phyloP scores from a whole-genome alignment of 371 early-diverging fungal species.

The Mucor saturninus region DNA sequence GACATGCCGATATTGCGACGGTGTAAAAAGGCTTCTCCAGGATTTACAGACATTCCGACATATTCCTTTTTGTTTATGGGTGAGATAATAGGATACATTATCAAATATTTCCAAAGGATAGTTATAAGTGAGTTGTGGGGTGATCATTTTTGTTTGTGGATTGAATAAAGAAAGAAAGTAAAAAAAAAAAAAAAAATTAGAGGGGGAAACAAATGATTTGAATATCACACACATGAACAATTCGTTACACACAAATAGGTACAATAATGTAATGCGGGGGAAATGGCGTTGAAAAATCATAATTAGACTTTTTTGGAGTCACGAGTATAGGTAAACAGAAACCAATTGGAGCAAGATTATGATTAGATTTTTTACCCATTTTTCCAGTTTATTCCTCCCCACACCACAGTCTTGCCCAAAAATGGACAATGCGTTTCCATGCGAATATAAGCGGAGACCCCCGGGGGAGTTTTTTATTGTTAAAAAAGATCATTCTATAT shows the following conservation, averaged over 20 bases:
- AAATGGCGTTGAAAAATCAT: not conserved
- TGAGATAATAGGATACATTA: constrained; percentile 19
- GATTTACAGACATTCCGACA: constrained; percentile 23
- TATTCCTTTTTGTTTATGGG: constrained; percentile 18
- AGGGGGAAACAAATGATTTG: not conserved
- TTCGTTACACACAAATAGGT: not conserved
- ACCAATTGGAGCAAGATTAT: not conserved
- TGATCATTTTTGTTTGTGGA: not conserved
- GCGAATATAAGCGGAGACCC: too few species aligned
- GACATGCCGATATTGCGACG: constrained; percentile 22
- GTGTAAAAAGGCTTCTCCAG: constrained; percentile 21
- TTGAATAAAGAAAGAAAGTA: not conserved
- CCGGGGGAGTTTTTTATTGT: not conserved
- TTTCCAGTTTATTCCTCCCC: not conserved
- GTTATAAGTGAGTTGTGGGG: not conserved
- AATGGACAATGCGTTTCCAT: too few species aligned
- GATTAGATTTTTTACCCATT: not conserved
- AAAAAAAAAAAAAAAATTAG: not conserved
- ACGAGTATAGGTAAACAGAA: too few species aligned
- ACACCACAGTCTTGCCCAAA: too few species aligned
- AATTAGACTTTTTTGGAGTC: too few species aligned
- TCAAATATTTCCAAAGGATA: constrained; percentile 23
- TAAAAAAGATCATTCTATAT: not conserved
- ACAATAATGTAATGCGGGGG: constrained; percentile 1
- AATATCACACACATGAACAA: not conserved